Evolutionary conservation across 495 filamentous ascomycete species (phyloP).

Genomic region (Penicillium verhagenii): DNA sequence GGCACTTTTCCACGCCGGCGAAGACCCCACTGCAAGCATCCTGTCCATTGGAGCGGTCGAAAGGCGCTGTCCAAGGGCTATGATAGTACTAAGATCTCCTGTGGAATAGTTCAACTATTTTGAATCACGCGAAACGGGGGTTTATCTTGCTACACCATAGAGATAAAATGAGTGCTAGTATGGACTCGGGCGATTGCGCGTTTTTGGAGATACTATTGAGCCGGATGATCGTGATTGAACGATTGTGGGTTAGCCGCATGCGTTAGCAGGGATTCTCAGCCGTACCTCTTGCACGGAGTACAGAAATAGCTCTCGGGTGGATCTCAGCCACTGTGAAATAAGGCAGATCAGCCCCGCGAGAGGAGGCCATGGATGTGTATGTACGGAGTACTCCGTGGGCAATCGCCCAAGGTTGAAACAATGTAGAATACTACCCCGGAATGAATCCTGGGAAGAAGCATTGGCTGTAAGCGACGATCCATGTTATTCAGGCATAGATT

Average conservation of each 20-base stretch:
- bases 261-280: neutral
- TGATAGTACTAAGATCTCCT: neutral
- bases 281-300: no score
- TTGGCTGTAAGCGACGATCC: neutral
- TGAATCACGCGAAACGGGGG: neutral
- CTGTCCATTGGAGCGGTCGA: neutral
- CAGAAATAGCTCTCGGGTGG: neutral
- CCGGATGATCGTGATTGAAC: neutral
- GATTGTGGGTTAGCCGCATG: neutral
- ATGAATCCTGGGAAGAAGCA: neutral
- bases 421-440: no score
- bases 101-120: neutral
- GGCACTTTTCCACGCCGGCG: neutral
- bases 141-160: neutral
- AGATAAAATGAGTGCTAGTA: neutral
- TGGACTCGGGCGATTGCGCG: neutral
- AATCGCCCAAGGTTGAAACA: no score
- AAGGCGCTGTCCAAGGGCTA: neutral
- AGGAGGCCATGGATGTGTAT: no score
- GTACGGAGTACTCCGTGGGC: no score
- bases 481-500: neutral
- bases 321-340: neutral
- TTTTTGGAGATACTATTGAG: neutral
- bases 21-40: neutral
- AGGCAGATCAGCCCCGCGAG: no score